Evolutionary conservation across 139 green algal genomes (phyloP).

Genomic region (Chlorella vulgaris): DNA sequence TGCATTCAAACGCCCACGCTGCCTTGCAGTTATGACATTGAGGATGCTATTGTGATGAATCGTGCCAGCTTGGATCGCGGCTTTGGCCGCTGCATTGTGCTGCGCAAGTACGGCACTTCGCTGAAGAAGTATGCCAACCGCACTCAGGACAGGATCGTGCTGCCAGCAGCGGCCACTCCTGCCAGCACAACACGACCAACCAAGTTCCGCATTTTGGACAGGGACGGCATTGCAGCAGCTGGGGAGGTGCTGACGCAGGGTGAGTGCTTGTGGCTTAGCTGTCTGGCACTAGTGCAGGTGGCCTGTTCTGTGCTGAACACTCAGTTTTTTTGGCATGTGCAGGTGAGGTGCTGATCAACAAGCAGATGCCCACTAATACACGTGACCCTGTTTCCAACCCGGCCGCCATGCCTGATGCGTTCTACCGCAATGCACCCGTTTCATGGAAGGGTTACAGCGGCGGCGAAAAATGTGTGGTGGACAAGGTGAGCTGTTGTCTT

Average conservation of each 20-base stretch:
- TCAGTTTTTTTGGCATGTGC: background rate
- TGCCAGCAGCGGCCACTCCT: background rate
- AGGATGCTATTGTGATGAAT: conserved; percentile 99
- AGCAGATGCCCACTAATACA: conserved; percentile 89
- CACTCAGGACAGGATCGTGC: conserved; percentile 49
- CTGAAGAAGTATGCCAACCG: conserved; percentile 94
- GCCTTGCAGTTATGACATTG: conserved; percentile 83
- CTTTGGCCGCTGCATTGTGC: conserved; percentile 97
- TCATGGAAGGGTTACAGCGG: conserved; percentile 71
- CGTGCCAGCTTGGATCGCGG: conserved; percentile 92
- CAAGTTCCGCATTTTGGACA: conserved; percentile 77
- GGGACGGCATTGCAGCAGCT: conserved; percentile 86
- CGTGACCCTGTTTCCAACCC: conserved; percentile 65
- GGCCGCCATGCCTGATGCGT: conserved; percentile 66
- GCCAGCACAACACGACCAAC: background rate
- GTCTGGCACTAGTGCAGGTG: background rate
- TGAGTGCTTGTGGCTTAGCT: background rate
- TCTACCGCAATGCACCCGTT: conserved; percentile 57
- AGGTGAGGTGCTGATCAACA: conserved; percentile 93
- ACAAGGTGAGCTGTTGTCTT: conserved; percentile 72
- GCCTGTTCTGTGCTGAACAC: background rate
- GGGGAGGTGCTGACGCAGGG: conserved; percentile 83
- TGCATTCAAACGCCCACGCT: no score
- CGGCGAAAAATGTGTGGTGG: conserved; percentile 84
- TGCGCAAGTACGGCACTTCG: conserved; percentile 80